Evolutionary conservation across 176 grass and related monocot genomes (phyloP).

Genomic region (Raddia guianensis): DNA sequence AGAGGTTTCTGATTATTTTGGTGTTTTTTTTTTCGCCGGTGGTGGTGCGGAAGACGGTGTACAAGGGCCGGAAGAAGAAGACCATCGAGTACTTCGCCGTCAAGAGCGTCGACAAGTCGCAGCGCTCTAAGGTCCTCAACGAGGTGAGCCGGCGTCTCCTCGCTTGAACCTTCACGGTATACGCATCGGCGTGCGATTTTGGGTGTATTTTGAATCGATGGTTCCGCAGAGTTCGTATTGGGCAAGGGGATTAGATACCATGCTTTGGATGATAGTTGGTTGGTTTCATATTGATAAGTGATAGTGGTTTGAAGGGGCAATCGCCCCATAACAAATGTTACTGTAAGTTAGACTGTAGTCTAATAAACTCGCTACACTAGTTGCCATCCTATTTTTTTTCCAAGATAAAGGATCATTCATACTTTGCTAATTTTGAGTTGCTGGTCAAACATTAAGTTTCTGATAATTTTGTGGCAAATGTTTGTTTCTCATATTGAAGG

Average conservation of each 20-base stretch:
- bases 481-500: slow-evolving; percentile 24
- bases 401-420: neutral
- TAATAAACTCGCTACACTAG: neutral
- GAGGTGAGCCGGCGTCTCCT: slow-evolving; percentile 66
- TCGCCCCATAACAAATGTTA: neutral
- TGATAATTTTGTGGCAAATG: neutral
- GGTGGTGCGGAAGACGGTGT: slow-evolving; percentile 67
- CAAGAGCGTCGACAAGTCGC: slow-evolving; percentile 98
- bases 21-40: slow-evolving; percentile 9
- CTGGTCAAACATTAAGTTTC: neutral
- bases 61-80: slow-evolving; percentile 99
- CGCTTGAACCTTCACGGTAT: neutral
- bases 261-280: neutral
- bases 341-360: neutral
- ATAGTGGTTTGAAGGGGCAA: slow-evolving; percentile 5
- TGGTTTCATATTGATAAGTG: neutral
- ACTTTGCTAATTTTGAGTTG: slow-evolving; percentile 11
- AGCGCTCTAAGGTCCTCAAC: slow-evolving; percentile 87
- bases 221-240: neutral
- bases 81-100: slow-evolving; percentile 96
- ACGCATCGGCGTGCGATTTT: neutral
- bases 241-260: neutral
- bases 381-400: neutral
- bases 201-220: slow-evolving; percentile 5
- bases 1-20: slow-evolving; percentile 38